These are phyloP conservation scores for Melampsora larici-populina DNA, from an alignment of 1,284 basidiomycete species.

Conservation along the genomic window DNA sequence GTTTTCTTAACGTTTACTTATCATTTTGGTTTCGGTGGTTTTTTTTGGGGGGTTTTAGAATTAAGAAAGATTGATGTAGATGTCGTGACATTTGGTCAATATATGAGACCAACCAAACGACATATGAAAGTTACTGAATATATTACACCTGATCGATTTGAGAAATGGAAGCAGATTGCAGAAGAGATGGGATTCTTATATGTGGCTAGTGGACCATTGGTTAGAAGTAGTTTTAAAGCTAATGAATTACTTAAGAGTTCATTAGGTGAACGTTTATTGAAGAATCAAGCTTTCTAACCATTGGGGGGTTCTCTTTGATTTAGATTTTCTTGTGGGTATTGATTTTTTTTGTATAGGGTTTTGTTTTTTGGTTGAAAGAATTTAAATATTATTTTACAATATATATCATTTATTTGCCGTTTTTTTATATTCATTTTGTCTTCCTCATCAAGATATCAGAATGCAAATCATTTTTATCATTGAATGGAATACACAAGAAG, in stretches of 20 bases:
- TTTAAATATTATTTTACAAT: no score
- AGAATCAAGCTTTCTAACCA: not conserved
- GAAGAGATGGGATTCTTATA: constrained; percentile 95
- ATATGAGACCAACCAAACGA: constrained; percentile 97
- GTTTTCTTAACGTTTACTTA: not conserved
- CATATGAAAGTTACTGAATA: constrained; percentile 99
- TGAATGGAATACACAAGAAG: no score
- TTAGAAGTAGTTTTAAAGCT: constrained; percentile 93
- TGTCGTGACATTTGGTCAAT: constrained; percentile 98
- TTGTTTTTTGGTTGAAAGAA: no score
- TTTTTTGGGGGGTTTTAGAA: constrained; percentile 60
- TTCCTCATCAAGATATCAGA: no score
- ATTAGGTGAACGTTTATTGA: constrained; percentile 45
- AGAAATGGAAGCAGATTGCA: constrained; percentile 81
- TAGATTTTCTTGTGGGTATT: no score
- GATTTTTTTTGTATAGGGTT: no score
- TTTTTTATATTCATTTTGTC: no score
- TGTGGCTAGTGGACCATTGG: constrained; percentile 92
- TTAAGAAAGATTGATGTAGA: constrained; percentile 84
- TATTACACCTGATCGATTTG: constrained; percentile 88
- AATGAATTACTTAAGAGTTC: constrained; percentile 54
- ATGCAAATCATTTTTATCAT: no score
- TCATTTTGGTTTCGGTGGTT: no score
- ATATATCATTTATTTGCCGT: no score
- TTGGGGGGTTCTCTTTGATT: no score